phyloP scores from a whole-genome alignment of 1,284 basidiomycete species.

The Albatrellus sp. region DNA sequence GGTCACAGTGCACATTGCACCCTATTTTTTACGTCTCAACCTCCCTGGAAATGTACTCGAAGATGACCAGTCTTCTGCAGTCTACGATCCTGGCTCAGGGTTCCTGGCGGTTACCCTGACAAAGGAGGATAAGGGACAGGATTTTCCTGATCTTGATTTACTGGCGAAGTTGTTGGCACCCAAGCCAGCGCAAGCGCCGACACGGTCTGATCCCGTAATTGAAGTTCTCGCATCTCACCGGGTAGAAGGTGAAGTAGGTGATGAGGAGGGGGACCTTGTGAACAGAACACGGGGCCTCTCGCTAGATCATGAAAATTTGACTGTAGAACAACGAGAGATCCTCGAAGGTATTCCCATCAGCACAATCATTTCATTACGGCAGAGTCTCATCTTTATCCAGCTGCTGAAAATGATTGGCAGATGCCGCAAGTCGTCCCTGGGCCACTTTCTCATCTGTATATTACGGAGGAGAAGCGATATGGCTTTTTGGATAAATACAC shows the following conservation, averaged over 20 bases:
- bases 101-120: conserved; percentile 58
- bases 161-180: conserved; percentile 65
- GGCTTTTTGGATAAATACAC: conserved; percentile 64
- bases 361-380: neutral
- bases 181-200: conserved; percentile 24
- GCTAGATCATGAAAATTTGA: conserved; percentile 16
- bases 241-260: conserved; percentile 19
- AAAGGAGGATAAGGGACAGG: conserved; percentile 50
- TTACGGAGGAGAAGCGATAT: conserved; percentile 37
- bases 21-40: conserved; percentile 69
- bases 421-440: conserved; percentile 48
- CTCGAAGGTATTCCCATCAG: conserved; percentile 34
- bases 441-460: conserved; percentile 23
- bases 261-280: conserved; percentile 29
- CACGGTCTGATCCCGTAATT: conserved; percentile 31
- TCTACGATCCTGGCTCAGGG: conserved; percentile 62
- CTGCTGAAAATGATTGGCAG: conserved; percentile 68
- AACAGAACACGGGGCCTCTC: conserved; percentile 26
- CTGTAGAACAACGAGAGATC: conserved; percentile 39
- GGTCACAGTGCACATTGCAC: conserved; percentile 65
- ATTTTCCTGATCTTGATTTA: conserved; percentile 65
- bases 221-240: conserved; percentile 43
- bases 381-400: conserved; percentile 21
- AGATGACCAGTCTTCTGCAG: conserved; percentile 57
- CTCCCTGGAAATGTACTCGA: conserved; percentile 42